Evolutionary conservation across 495 filamentous ascomycete genomes (phyloP).

Genomic region (Podospora fimiseda): DNA sequence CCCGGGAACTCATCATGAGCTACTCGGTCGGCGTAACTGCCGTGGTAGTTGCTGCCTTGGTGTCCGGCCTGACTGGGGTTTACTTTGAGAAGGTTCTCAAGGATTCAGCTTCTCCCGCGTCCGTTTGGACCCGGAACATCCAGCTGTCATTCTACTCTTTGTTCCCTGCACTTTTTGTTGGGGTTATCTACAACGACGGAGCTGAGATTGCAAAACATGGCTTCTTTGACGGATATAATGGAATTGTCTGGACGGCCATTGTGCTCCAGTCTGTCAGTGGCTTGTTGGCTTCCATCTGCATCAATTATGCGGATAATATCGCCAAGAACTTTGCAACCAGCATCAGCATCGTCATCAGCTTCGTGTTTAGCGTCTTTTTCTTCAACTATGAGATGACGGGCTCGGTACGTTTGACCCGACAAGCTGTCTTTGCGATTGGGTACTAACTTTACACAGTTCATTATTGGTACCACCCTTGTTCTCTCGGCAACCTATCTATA

Average conservation of each 20-base stretch:
- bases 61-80: constrained; percentile 79
- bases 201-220: constrained; percentile 73
- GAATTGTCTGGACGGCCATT: constrained; percentile 82
- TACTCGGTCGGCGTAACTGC: constrained; percentile 69
- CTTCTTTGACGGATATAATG: constrained; percentile 91
- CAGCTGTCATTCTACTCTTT: constrained; percentile 90
- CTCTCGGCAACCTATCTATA: constrained; percentile 80
- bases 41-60: constrained; percentile 64
- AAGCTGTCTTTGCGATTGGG: neutral
- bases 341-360: constrained; percentile 80
- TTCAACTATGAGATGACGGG: constrained; percentile 71
- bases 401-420: constrained; percentile 49
- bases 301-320: constrained; percentile 83
- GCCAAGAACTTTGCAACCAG: constrained; percentile 88
- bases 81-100: constrained; percentile 96
- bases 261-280: constrained; percentile 76
- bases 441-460: constrained; percentile 50
- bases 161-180: constrained; percentile 78
- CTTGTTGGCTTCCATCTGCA: constrained; percentile 72
- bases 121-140: constrained; percentile 89
- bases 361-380: constrained; percentile 73
- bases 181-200: constrained; percentile 81
- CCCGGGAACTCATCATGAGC: constrained; percentile 58
- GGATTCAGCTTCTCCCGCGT: constrained; percentile 60
- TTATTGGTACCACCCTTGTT: constrained; percentile 71